Evolutionary conservation across 169 alveolate genomes (phyloP).

Genomic region (Plasmodium falciparum): DNA sequence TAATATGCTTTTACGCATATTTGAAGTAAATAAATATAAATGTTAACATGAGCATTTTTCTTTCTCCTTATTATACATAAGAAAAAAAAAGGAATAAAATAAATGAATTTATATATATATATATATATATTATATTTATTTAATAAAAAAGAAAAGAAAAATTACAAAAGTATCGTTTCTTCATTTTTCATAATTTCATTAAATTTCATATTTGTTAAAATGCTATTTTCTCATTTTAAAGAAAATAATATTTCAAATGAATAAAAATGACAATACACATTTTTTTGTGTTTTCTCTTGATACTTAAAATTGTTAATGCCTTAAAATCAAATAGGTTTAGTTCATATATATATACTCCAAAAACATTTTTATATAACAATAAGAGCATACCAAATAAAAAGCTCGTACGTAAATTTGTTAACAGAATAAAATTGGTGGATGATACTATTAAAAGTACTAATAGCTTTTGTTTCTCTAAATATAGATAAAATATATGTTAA

Average conservation of each 20-base stretch:
- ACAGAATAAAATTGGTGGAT: slow-evolving; percentile 43
- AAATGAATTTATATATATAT: neutral
- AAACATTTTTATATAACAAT: slow-evolving; percentile 1
- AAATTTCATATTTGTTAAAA: slow-evolving; percentile 29
- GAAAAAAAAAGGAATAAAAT: neutral
- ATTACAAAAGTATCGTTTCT: neutral
- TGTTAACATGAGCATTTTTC: neutral
- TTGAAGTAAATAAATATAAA: too few species aligned
- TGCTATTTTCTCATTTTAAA: slow-evolving; percentile 18
- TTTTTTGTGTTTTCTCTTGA: slow-evolving; percentile 25
- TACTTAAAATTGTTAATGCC: slow-evolving; percentile 15
- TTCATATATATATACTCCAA: slow-evolving; percentile 13
- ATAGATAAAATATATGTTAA: neutral
- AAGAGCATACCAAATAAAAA: neutral
- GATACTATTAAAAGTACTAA: slow-evolving; percentile 62
- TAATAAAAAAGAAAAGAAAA: neutral
- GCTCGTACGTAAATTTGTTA: slow-evolving; percentile 7
- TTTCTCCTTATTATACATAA: neutral
- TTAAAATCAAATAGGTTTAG: slow-evolving; percentile 2
- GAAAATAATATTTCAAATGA: slow-evolving; percentile 8
- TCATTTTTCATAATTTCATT: neutral
- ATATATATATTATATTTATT: neutral
- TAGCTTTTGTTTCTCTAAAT: neutral
- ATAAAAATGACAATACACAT: slow-evolving; percentile 36
- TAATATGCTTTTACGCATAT: too few species aligned